Base-by-base conservation (phyloP, 2,329 filamentous ascomycete genomes). In the Dendryphion nanum region DNA sequence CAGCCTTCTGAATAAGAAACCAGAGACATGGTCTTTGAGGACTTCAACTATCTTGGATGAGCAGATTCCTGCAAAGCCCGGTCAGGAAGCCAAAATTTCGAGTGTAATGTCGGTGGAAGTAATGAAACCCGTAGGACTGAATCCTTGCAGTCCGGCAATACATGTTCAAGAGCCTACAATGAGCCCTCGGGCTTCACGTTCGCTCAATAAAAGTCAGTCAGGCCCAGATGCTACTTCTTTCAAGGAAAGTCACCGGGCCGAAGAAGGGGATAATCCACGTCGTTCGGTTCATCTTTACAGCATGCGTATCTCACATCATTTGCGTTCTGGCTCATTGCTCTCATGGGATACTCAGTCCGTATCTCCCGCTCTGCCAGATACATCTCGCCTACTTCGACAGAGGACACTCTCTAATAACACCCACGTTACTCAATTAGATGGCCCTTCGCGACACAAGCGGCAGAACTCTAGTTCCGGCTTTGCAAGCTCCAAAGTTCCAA, bases 301-400 rank as follows among this genome's bases (percentile, higher is more conserved):
- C 20, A 71, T 72, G 69, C 59, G 65, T 10, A 72, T 73, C 18
- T 70, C 67, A 2, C 64, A 69, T 35, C 69, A 71, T 48, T 51
- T 73, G 12, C 67, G 70, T 5, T 70, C 66, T 5, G 61, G 61
- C 13, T 72, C 69, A 6, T 43, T 66, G 3, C 51, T 63, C 10
- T 60, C 66, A 3, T 70, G 67, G 56, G 54, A 63, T 15, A 51
- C 55, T 35, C 45, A 59, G 26, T 46, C 47, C 14, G 50, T 55
- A 32, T 38, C 46, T 10, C 41, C 53, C 18, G 51, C 56, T 5
- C 17, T 53, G 6, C 47, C 54, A 3, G 41, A 35, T 17, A 35
- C 47, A 10, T 47, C 42, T 33, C 41, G 15, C 24, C 37, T 28
- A 3, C 40, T 51, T 24, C 45, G 41, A 18, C 43, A 54, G 10